Percentiles rank a stretch among this genome's conserved stretches.
phyloP scores from a whole-genome alignment of 2,329 filamentous ascomycete genomes.

The Xylariaceae sp. region DNA sequence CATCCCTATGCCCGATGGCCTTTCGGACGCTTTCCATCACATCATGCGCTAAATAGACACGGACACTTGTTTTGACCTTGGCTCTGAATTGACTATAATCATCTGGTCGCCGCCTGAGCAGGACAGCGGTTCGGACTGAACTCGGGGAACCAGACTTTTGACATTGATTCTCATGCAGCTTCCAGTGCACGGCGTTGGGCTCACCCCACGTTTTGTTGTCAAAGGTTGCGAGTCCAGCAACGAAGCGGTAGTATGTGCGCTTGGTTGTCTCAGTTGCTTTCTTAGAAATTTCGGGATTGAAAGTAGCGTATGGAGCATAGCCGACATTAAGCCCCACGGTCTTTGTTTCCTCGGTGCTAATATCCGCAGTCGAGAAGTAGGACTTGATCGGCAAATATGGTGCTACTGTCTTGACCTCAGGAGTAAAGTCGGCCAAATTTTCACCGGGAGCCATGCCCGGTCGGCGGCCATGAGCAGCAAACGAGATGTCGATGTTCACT shows the following conservation, averaged over 20 bases:
- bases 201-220: too few species aligned
- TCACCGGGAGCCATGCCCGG: neutral
- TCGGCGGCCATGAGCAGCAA: neutral
- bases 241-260: too few species aligned
- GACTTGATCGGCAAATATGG: neutral
- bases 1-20: neutral
- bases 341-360: neutral
- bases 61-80: neutral
- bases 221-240: too few species aligned
- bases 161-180: neutral
- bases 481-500: neutral
- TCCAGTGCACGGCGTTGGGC: neutral
- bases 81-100: neutral
- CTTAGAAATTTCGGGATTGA: too few species aligned
- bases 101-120: neutral
- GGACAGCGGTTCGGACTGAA: neutral
- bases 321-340: neutral
- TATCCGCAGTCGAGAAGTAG: neutral
- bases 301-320: neutral
- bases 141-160: neutral
- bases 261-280: too few species aligned
- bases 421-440: neutral
- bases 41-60: neutral
- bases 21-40: neutral
- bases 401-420: neutral